phyloP scores from a whole-genome alignment of 2,329 filamentous ascomycete genomes.

The Incumbomyces lentus region DNA sequence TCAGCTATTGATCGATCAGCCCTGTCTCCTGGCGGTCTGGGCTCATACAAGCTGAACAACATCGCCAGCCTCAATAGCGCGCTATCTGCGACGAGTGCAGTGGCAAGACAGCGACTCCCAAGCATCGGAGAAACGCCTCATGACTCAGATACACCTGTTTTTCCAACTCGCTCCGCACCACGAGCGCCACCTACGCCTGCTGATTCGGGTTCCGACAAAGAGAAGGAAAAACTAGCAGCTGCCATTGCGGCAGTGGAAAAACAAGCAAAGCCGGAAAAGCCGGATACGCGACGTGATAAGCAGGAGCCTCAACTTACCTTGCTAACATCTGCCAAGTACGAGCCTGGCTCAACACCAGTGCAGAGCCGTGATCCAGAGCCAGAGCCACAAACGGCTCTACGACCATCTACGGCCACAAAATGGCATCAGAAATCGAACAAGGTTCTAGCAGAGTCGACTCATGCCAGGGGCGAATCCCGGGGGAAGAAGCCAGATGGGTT shows the following conservation, averaged over 20 bases:
- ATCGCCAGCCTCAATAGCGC: slow-evolving; percentile 61
- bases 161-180: slow-evolving; percentile 26
- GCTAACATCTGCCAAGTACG: slow-evolving; percentile 36
- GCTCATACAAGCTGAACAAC: slow-evolving; percentile 45
- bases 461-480: slow-evolving; percentile 51
- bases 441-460: slow-evolving; percentile 58
- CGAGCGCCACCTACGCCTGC: slow-evolving; percentile 31
- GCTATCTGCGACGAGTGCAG: slow-evolving; percentile 51
- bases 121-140: slow-evolving; percentile 64
- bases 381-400: slow-evolving; percentile 55
- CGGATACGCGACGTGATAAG: slow-evolving; percentile 23
- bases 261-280: neutral
- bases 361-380: slow-evolving; percentile 34
- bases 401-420: slow-evolving; percentile 22
- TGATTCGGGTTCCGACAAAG: slow-evolving; percentile 40
- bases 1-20: slow-evolving; percentile 53
- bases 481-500: slow-evolving; percentile 71
- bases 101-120: slow-evolving; percentile 53
- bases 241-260: slow-evolving; percentile 23
- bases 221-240: slow-evolving; percentile 26
- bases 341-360: slow-evolving; percentile 28
- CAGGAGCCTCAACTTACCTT: slow-evolving; percentile 29
- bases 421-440: slow-evolving; percentile 25
- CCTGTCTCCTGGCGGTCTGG: slow-evolving; percentile 56
- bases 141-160: slow-evolving; percentile 35